phyloP scores from a whole-genome alignment of 2,329 filamentous ascomycete species.

The Clonostachys sp. region DNA sequence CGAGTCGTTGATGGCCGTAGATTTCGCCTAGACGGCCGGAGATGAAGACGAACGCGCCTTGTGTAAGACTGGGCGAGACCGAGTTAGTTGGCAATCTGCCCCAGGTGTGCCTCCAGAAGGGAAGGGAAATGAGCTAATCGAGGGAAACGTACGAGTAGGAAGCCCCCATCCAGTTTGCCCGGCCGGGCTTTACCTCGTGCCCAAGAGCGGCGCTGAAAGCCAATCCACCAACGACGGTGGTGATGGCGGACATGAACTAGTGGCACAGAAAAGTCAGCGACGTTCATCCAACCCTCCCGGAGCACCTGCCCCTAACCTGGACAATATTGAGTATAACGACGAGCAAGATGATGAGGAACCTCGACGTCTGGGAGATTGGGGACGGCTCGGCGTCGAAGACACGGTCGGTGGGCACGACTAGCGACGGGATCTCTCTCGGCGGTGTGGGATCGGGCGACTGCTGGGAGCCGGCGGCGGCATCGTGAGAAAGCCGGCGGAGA shows the following conservation, averaged over 20 bases:
- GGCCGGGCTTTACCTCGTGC: slow-evolving; percentile 15
- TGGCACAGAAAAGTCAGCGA: too few species aligned
- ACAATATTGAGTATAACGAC: not conserved
- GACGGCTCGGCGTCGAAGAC: too few species aligned
- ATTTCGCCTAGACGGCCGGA: slow-evolving; percentile 46
- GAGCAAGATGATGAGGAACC: not conserved
- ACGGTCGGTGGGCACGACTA: too few species aligned
- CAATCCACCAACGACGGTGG: slow-evolving; percentile 19
- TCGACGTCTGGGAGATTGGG: not conserved
- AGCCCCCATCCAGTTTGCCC: slow-evolving; percentile 32
- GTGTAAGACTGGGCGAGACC: slow-evolving; percentile 29
- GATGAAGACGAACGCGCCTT: slow-evolving; percentile 47
- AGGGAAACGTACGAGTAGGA: slow-evolving; percentile 22
- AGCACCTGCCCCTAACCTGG: not conserved
- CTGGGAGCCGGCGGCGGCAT: too few species aligned
- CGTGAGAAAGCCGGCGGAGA: too few species aligned
- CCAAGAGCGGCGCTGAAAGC: slow-evolving; percentile 17
- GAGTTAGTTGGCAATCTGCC: not conserved
- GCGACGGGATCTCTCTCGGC: too few species aligned
- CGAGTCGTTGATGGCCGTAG: slow-evolving; percentile 43
- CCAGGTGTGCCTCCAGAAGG: too few species aligned
- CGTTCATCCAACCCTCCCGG: too few species aligned
- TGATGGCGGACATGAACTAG: slow-evolving; percentile 20
- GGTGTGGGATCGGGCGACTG: too few species aligned
- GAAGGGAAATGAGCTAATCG: not conserved